A percentile compares a stretch with the other conserved stretches of the same genome.
Evolutionary conservation across 768 basidiomycete species (phyloP).

Genomic region (Psilocybe azurescens): DNA sequence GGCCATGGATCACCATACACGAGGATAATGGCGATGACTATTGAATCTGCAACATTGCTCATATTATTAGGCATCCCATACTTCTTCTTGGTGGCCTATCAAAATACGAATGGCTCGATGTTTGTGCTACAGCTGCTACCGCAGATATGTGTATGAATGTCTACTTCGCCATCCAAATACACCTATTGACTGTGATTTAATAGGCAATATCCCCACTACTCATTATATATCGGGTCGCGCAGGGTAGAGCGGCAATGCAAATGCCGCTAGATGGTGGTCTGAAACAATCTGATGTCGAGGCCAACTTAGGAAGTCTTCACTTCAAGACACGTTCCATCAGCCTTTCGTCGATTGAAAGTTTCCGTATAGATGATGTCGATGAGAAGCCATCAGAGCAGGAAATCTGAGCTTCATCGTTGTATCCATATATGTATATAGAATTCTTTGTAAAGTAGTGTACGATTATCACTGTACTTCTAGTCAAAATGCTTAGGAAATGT

Average conservation of each 20-base stretch:
- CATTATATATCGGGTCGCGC: constrained; percentile 12
- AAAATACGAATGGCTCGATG: constrained; percentile 14
- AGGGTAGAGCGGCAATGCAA: constrained; percentile 12
- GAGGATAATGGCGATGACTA: constrained; percentile 19
- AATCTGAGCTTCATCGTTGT: not conserved
- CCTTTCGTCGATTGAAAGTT: not conserved
- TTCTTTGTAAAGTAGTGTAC: not conserved
- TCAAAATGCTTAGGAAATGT: not conserved
- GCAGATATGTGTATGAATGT: constrained; percentile 18
- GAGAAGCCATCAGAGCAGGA: not conserved
- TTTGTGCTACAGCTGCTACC: constrained; percentile 14
- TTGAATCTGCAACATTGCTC: constrained; percentile 21
- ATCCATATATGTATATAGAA: not conserved
- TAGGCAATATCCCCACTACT: constrained; percentile 14
- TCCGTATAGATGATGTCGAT: not conserved
- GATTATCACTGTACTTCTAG: not conserved
- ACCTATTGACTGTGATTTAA: not conserved
- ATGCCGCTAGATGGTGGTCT: not conserved
- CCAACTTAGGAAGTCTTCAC: constrained; percentile 1
- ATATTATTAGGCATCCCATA: constrained; percentile 13
- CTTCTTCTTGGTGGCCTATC: constrained; percentile 7
- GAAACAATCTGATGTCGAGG: constrained; percentile 2
- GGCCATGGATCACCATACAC: constrained; percentile 18
- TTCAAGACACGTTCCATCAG: constrained; percentile 2
- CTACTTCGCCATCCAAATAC: not conserved